Percentiles rank a stretch among this genome's conserved stretches.
Evolutionary conservation across 441 rosid genomes (phyloP).

Genomic region (Pelargonium fulgidum): DNA sequence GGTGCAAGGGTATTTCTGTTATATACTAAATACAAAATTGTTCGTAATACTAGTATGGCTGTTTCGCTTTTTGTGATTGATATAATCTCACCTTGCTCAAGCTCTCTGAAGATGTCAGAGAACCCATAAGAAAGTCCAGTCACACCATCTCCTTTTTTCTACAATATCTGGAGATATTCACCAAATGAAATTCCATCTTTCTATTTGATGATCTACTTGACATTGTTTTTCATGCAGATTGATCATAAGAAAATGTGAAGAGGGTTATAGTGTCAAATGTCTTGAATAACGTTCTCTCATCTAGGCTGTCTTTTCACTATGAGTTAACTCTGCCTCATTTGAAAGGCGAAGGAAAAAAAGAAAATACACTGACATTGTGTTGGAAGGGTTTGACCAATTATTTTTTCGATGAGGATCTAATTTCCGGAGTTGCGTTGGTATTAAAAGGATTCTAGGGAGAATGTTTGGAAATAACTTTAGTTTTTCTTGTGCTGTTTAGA

Average conservation of each 20-base stretch:
- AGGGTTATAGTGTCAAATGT: not conserved
- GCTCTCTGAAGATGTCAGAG: not conserved
- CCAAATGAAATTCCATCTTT: not conserved
- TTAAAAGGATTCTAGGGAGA: not conserved
- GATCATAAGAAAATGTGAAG: not conserved
- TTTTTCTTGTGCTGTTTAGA: not conserved
- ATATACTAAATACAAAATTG: not conserved
- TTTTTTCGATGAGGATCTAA: not conserved
- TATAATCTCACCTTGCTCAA: not conserved
- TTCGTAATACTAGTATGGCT: not conserved
- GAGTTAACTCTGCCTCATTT: not conserved
- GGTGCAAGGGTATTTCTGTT: not conserved
- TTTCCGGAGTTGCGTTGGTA: not conserved
- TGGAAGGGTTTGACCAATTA: not conserved
- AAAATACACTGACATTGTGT: not conserved
- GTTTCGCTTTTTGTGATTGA: not conserved
- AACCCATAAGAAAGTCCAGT: not conserved
- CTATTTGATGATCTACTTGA: not conserved
- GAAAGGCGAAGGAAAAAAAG: not conserved
- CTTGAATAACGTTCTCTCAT: not conserved
- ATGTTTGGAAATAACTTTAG: not conserved
- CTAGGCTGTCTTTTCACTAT: not conserved
- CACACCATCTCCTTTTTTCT: not conserved
- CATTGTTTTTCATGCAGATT: not conserved
- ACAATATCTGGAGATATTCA: not conserved